phyloP scores from a whole-genome alignment of 1,139 yeast species.

The Debaryomyces sp. region DNA sequence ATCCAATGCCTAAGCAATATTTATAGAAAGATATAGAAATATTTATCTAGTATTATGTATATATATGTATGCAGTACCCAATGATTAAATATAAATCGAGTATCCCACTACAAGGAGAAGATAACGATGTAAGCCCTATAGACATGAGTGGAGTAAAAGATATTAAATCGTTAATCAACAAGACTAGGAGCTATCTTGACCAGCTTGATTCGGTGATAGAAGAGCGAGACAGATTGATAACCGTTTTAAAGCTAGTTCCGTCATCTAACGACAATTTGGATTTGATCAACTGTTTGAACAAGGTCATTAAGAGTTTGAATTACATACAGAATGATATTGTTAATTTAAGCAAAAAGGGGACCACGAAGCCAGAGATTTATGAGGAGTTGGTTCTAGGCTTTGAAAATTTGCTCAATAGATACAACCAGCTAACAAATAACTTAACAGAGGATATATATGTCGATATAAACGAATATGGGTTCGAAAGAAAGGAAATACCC shows the following conservation, averaged over 20 bases:
- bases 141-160: conserved; percentile 16
- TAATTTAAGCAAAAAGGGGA: conserved; percentile 9
- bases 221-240: conserved; percentile 51
- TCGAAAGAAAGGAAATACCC: conserved; percentile 15
- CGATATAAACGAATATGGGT: conserved; percentile 41
- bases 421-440: conserved; percentile 22
- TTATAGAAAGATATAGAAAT: background rate
- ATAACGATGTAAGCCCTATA: background rate
- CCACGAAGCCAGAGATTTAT: conserved; percentile 11
- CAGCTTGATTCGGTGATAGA: conserved; percentile 48
- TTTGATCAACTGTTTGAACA: conserved; percentile 43
- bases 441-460: conserved; percentile 32
- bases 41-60: background rate
- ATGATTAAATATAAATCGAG: conserved; percentile 1
- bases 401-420: conserved; percentile 21
- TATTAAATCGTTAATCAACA: conserved; percentile 17
- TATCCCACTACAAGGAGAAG: background rate
- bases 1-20: background rate
- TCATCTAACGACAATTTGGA: conserved; percentile 58
- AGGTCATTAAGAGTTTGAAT: conserved; percentile 31
- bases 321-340: conserved; percentile 39
- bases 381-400: conserved; percentile 15
- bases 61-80: conserved; percentile 2
- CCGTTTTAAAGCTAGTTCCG: conserved; percentile 49
- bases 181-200: conserved; percentile 23